Base-by-base conservation (phyloP, 2,329 filamentous ascomycete species). In the Aureobasidium sp. region DNA sequence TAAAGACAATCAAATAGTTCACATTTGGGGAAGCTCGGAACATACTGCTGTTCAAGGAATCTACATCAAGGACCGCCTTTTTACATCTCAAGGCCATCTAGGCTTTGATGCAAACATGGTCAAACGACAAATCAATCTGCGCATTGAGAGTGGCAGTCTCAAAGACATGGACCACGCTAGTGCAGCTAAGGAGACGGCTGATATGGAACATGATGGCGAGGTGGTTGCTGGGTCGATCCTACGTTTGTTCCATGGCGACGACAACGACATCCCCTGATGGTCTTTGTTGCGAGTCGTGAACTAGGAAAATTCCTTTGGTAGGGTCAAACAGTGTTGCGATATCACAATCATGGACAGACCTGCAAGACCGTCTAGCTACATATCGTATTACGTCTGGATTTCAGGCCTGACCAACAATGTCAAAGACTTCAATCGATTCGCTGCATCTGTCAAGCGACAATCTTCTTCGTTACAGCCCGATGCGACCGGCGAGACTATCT, bases 201-300 rank as follows among this genome's bases (percentile, higher is more conserved):
- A 72, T 67, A 52, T 75, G 65, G 71, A 74, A 61, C 75, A 77
- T 63, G 75, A 77, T 68, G 74, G 75, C 0, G 66, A 74, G 13
- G 64, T 74, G 29, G 73, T 77, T 59, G 74, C 74, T 1, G 70
- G 67, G 27, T 74, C 73, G 9, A 72, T 76, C 55, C 63, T 76
- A 68, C 68, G 80, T 61, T 73, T 83, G 57, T 83, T 83, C 64
- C 73, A 78, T 57, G 77, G 74, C 50, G 80, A 82, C 46, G 77
- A 82, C 63, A 76, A 79, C 57, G 71, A 71, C 44, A 72, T 78
- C 64, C 59, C 59, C 7, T 62, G 50, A 55, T 26, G 2, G 8
- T 5, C 5, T 3, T 32, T 8, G n/a, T 42, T 20, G 4, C 20
- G 2, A 27, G 3, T 10, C 2, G 20, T 20, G 10, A 26, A 15